Evolutionary conservation across 140 eudicot genomes (phyloP), one percentile per base, ranked within the genome.

Genomic region (Stevia rebaudiana): DNA sequence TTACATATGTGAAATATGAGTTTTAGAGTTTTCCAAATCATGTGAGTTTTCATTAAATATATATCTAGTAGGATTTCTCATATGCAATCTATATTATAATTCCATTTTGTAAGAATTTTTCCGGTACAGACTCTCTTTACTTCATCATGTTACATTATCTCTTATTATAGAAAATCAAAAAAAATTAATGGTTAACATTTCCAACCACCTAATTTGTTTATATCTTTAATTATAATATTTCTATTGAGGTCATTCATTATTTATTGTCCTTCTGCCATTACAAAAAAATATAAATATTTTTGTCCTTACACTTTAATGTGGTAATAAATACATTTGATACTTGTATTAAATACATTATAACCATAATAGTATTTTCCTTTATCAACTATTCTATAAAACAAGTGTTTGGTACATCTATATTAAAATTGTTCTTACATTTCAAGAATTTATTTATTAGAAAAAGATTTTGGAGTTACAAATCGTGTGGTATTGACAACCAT

Each of bases 261-360:
- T 25, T 6, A 56, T 54, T 73, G 44, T 63, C 51, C 13, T 28
- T 33, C 4, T 5, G 33, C 33, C 33, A 28, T 28, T 28, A 2
- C 33, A 2, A 28, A 1, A 17, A 41, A 28, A 1, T 28, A 2
- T 4, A 2, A 28, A 1, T 24, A 41, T 6, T 46, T 65, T 54
- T 73, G 24, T 64, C 44, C 6, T 30, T 36, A 9, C 55, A 65
- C n/a, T 65, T 65, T 47, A 65, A 12, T 65, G 44, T 46, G 68
- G 67, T 25, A 65, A 57, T 60, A 6, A 70, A 59, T 48, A 51
- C 3, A 31, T 51, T 42, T 1, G 4, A 33, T 8, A 2, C 21
- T 23, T 19, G 1, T 40, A 24, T 63, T 47, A 8, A 64, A 44
- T 65, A 13, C 42, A 42, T 52, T 42, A 41, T 17, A 49, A 5